phyloP scores from a whole-genome alignment of 2,329 filamentous ascomycete genomes.

The Cercospora janseana region DNA sequence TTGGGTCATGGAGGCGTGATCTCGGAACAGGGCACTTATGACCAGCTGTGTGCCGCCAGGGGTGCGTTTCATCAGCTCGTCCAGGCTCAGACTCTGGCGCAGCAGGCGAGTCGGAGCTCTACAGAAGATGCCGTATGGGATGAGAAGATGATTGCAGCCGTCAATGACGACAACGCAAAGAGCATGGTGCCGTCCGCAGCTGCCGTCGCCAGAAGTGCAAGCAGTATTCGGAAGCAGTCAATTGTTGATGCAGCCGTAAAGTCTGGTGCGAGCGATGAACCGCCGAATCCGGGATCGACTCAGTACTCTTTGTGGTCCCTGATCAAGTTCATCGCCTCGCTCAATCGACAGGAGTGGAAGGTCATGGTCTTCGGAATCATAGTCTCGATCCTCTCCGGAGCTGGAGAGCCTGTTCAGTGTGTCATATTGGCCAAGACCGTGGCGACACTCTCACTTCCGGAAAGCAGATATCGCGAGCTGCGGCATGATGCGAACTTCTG shows the following conservation, averaged over 20 bases:
- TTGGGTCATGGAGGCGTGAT: conserved; percentile 40
- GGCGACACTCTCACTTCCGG: conserved; percentile 61
- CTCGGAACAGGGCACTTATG: conserved; percentile 42
- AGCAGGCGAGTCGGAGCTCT: not conserved
- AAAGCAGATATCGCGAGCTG: conserved; percentile 42
- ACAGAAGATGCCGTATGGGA: not conserved
- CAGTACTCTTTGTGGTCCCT: conserved; percentile 69
- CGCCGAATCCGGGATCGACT: not conserved
- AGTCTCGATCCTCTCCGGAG: conserved; percentile 72
- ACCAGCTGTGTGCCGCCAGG: conserved; percentile 13
- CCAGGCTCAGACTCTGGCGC: conserved; percentile 14
- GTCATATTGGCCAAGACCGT: conserved; percentile 88
- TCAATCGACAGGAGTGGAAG: conserved; percentile 69
- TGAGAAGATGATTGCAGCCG: not conserved
- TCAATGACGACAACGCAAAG: not conserved
- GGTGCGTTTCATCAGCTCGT: conserved; percentile 12
- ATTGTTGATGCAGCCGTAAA: not conserved
- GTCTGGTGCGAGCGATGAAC: not conserved
- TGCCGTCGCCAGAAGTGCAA: not conserved
- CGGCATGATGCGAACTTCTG: conserved; percentile 48
- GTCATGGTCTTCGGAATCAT: conserved; percentile 71
- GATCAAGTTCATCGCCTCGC: conserved; percentile 72
- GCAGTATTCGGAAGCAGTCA: not conserved
- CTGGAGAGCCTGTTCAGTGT: conserved; percentile 70
- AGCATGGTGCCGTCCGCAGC: not conserved